Base-by-base conservation (phyloP, 1,284 basidiomycete species). In the Moesziomyces aphidis region DNA sequence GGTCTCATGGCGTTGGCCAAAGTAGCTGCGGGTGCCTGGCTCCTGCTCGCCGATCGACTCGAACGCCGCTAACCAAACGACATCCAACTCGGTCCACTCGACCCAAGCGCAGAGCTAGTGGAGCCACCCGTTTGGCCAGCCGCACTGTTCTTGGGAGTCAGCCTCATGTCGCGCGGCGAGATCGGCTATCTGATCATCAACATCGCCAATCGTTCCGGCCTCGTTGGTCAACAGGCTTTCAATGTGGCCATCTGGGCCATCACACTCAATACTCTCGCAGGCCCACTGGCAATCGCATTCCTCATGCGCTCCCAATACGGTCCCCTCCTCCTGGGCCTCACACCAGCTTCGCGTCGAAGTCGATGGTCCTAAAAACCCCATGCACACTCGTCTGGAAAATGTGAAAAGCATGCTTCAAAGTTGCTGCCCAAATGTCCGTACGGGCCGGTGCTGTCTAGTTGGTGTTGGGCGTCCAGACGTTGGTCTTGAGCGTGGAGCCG, bases 101-200 rank as follows among this genome's bases (percentile, higher is more conserved):
- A 44, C 64, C 8, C 44, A 55, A 26, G 45, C 28, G 50, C 55
- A 54, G 24, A 47, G 15, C 17, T 7, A 51, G 22, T n/a, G 26
- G 53, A 21, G 28, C 42, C 36, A 4, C 43, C 31, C 4, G 39
- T 49, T 19, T 71, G 62, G 68, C 59, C 70, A 26, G 56, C 81
- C 9, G 63, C 83, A 0, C 58, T 85, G 0, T 85, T 88, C 50
- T 77, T 88, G 6, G 87, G 88, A 5, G 63, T 86, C 9, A 87
- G 88, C 0, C 87, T 89, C 83, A 86, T 89, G 48, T 87, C 88
- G 1, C 85, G 89, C 5, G 89, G 89, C 5, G 88, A 89, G 76
- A 89, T 89, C 39, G 88, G 88, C 0, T 85, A 88, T 22, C 63
- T 55, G 21, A 55, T 75, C 59, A 57, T 75, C 34, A 75, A 71